Conservation (phyloP, 1,284 basidiomycete genomes). For the Gymnopus androsaceus region DNA sequence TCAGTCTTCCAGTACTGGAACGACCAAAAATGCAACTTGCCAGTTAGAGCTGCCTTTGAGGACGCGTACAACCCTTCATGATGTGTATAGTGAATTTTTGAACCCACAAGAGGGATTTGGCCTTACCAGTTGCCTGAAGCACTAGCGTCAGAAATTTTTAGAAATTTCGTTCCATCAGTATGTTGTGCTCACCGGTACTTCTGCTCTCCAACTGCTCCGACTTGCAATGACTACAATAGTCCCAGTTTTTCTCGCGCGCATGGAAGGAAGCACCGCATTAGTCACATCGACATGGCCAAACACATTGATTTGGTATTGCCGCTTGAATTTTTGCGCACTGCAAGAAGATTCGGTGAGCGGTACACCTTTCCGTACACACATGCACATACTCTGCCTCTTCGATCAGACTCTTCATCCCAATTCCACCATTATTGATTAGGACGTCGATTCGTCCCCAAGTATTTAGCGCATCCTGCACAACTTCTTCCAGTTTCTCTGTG, state of each 20-base stretch:
- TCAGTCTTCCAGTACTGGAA: neutral
- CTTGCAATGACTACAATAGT: constrained; percentile 37
- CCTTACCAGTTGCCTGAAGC: neutral
- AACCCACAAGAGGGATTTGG: neutral
- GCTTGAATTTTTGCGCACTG: constrained; percentile 18
- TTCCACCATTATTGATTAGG: constrained; percentile 39
- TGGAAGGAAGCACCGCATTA: constrained; percentile 31
- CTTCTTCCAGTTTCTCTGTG: constrained; percentile 18
- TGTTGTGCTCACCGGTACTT: constrained; percentile 17
- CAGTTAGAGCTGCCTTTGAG: constrained; percentile 36
- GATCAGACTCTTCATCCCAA: constrained; percentile 25
- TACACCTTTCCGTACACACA: constrained; percentile 26
- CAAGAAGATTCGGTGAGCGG: no score
- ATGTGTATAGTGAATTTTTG: neutral
- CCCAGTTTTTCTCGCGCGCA: constrained; percentile 31
- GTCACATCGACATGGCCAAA: constrained; percentile 33
- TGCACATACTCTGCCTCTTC: constrained; percentile 36
- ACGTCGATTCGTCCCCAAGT: constrained; percentile 37
- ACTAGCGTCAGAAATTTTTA: constrained; percentile 3
- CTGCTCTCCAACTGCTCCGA: constrained; percentile 31
- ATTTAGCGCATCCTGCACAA: constrained; percentile 26
- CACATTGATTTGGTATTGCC: constrained; percentile 34
- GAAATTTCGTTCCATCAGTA: neutral
- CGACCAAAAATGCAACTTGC: constrained; percentile 16
- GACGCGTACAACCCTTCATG: constrained; percentile 29